Evolutionary conservation across 352 stramenopile genomes (phyloP).

Genomic region (Halophytophthora batemanensis): DNA sequence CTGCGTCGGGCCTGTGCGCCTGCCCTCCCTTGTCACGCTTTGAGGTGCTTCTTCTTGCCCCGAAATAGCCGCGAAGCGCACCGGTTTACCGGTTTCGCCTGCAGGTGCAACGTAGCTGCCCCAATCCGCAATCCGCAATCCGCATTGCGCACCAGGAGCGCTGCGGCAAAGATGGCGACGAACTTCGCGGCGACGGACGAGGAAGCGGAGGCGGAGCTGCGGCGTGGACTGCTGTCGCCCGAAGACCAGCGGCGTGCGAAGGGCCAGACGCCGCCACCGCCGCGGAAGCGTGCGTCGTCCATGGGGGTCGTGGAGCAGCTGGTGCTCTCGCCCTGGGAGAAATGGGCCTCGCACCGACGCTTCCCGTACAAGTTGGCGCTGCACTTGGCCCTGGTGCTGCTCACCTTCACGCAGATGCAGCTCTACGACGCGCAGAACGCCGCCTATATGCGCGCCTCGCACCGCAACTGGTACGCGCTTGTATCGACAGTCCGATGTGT

Average conservation of each 20-base stretch:
- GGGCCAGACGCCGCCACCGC: not conserved
- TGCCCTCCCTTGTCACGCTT: not conserved
- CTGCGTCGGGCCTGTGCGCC: not conserved
- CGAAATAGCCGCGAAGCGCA: no score
- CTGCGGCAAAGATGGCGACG: slow-evolving; percentile 7
- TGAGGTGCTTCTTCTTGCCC: not conserved
- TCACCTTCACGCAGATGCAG: slow-evolving; percentile 71
- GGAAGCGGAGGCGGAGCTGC: slow-evolving; percentile 22
- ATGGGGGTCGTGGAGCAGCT: slow-evolving; percentile 57
- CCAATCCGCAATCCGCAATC: not conserved
- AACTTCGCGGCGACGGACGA: slow-evolving; percentile 11
- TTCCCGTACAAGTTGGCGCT: slow-evolving; percentile 86
- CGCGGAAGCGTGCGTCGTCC: slow-evolving; percentile 1
- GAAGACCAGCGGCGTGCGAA: slow-evolving; percentile 2
- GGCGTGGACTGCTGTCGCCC: slow-evolving; percentile 18
- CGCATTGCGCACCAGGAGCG: no score
- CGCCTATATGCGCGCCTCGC: slow-evolving; percentile 78
- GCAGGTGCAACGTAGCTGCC: no score
- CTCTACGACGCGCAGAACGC: slow-evolving; percentile 80
- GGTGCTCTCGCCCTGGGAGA: slow-evolving; percentile 80
- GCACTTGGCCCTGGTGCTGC: slow-evolving; percentile 68
- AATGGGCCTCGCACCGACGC: slow-evolving; percentile 60
- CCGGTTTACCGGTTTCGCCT: no score
- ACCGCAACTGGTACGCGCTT: slow-evolving; percentile 67
- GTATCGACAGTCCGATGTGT: not conserved